Percentiles rank a stretch among this genome's conserved stretches.
phyloP scores from a whole-genome alignment of 768 basidiomycete species.

The Termitomyces titanicus region DNA sequence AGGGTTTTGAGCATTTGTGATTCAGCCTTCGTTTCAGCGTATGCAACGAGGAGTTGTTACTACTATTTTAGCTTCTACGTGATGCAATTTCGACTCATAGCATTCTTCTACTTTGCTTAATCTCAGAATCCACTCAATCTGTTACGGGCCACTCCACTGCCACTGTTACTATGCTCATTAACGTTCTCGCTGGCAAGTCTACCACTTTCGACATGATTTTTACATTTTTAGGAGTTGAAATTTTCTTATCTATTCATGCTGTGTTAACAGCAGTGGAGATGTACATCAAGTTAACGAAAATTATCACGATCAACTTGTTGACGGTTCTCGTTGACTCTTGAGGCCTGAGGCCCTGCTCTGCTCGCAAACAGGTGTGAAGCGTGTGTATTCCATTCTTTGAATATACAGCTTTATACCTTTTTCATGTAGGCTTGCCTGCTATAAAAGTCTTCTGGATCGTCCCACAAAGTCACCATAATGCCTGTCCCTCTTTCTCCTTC shows the following conservation, averaged over 20 bases:
- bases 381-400: background rate
- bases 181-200: background rate
- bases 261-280: background rate
- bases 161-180: background rate
- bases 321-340: background rate
- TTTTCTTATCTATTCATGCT: background rate
- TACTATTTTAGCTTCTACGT: background rate
- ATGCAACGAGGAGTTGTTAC: background rate
- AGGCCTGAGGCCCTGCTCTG: no score
- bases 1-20: background rate
- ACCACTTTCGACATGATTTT: background rate
- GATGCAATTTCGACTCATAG: background rate
- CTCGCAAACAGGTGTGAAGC: constrained; percentile 4
- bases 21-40: background rate
- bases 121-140: background rate
- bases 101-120: background rate
- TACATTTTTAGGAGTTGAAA: no score
- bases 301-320: background rate
- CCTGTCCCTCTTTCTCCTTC: background rate
- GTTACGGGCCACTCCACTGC: background rate
- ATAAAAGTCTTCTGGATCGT: background rate
- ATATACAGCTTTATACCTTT: constrained; percentile 3
- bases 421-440: background rate
- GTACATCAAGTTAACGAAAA: background rate
- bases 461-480: background rate